Evolutionary conservation across 2,329 filamentous ascomycete genomes (phyloP).

Genomic region (Colletotrichum sansevieriae): DNA sequence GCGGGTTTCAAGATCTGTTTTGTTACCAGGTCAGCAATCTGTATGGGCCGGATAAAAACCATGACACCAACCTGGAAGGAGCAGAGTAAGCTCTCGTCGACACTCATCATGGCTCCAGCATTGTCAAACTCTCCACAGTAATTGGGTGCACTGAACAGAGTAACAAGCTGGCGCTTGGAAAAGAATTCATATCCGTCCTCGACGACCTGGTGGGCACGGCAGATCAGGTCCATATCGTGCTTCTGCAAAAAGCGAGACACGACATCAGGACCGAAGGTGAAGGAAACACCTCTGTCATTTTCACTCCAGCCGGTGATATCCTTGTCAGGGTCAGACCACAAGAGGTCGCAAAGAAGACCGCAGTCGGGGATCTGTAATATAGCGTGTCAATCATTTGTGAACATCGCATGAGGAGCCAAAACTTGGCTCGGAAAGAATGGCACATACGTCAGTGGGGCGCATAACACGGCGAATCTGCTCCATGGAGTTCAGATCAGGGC

Average conservation of each 20-base stretch:
- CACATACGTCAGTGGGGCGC: conserved; percentile 96
- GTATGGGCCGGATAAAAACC: background rate
- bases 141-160: conserved; percentile 97
- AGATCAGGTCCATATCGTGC: conserved; percentile 99
- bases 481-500: conserved; percentile 98
- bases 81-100: conserved; percentile 97
- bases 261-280: conserved; percentile 97
- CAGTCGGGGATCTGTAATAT: conserved; percentile 91
- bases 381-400: conserved; percentile 8
- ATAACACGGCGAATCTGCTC: conserved; percentile 99
- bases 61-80: conserved; percentile 86
- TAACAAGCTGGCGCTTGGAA: conserved; percentile 97
- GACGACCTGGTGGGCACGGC: conserved; percentile 97
- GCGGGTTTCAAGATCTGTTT: conserved; percentile 95
- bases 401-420: conserved; percentile 7
- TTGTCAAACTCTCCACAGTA: conserved; percentile 99
- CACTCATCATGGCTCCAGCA: conserved; percentile 99
- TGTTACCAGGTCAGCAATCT: conserved; percentile 31
- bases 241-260: conserved; percentile 98
- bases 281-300: conserved; percentile 98
- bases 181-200: conserved; percentile 99
- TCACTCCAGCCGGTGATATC: conserved; percentile 99
- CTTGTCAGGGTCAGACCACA: conserved; percentile 99
- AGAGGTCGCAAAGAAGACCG: conserved; percentile 94
- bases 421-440: conserved; percentile 38